Evolutionary conservation across 1,284 basidiomycete genomes (phyloP).

Genomic region (Bjerkandera adusta): DNA sequence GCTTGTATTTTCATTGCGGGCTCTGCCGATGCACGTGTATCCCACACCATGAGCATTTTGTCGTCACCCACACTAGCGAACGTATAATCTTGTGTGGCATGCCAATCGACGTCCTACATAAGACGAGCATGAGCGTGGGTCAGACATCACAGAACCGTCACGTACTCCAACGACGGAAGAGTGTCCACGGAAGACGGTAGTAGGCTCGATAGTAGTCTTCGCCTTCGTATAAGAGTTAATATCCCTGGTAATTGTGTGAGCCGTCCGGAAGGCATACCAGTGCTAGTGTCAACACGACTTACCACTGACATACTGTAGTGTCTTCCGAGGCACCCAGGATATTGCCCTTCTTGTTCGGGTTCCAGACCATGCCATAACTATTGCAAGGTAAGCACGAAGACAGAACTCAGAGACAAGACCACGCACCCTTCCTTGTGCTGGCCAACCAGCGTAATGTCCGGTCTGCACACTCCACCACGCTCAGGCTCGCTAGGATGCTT

Average conservation of each 20-base stretch:
- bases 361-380: conserved; percentile 95
- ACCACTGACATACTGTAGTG: conserved; percentile 96
- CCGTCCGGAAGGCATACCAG: not conserved
- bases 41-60: conserved; percentile 96
- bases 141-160: conserved; percentile 14
- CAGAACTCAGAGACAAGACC: conserved; percentile 6
- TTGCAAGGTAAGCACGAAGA: not conserved
- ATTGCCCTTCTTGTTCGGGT: conserved; percentile 78
- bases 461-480: conserved; percentile 79
- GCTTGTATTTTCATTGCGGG: conserved; percentile 79
- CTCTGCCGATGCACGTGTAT: conserved; percentile 74
- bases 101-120: conserved; percentile 93
- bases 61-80: conserved; percentile 99
- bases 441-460: conserved; percentile 88
- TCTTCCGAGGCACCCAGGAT: conserved; percentile 94
- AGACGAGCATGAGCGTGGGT: conserved; percentile 4
- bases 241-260: conserved; percentile 60
- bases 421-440: conserved; percentile 91
- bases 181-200: conserved; percentile 84
- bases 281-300: conserved; percentile 22
- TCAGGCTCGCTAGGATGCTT: conserved; percentile 95
- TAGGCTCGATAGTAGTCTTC: conserved; percentile 77
- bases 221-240: conserved; percentile 86
- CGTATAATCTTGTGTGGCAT: conserved; percentile 78
- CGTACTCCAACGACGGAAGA: conserved; percentile 86